Evolutionary conservation across 2,329 filamentous ascomycete genomes (phyloP).

Genomic region (Botrytis deweyae): DNA sequence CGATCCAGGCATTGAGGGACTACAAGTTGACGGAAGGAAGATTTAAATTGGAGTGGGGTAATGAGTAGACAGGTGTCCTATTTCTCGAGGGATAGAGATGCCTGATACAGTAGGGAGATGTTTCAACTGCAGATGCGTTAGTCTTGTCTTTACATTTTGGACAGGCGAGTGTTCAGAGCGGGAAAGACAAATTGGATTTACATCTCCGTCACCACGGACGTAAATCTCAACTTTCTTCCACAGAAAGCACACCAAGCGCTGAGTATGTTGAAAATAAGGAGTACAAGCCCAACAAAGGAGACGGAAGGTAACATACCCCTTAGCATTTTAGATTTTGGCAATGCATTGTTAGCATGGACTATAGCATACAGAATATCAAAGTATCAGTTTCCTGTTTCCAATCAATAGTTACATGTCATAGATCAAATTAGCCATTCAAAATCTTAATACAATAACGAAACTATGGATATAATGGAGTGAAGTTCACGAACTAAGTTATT

Average conservation of each 20-base stretch:
- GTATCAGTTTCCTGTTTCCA: not conserved
- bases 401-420: not conserved
- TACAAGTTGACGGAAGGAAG: constrained; percentile 76
- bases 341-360: constrained; percentile 1
- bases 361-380: not conserved
- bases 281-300: not conserved
- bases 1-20: constrained; percentile 65
- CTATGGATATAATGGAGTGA: too few species aligned
- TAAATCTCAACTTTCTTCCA: not conserved
- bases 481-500: not conserved
- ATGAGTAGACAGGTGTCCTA: constrained; percentile 15
- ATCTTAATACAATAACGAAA: not conserved
- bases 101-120: not conserved
- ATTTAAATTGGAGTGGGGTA: constrained; percentile 80
- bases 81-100: not conserved
- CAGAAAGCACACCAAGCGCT: not conserved
- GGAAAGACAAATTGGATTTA: not conserved
- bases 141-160: too few species aligned
- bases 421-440: not conserved
- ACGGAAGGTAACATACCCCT: not conserved
- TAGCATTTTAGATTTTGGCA: not conserved
- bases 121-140: not conserved
- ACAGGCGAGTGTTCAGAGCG: not conserved
- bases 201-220: not conserved
- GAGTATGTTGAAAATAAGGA: not conserved